Conservation (phyloP, 306 rosid species). For the Quercus rubra region DNA sequence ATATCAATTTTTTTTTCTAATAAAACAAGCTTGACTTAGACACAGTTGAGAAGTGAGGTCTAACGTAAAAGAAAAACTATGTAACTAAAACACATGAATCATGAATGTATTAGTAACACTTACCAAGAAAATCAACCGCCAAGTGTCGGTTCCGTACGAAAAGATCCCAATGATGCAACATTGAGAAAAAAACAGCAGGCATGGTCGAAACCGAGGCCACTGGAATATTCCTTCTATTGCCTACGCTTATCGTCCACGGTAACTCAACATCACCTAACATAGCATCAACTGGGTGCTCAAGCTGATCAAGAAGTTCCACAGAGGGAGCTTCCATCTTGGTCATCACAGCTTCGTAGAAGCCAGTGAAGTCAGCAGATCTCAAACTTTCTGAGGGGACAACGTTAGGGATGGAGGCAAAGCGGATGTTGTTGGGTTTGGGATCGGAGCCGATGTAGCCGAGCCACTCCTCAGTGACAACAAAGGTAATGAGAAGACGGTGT, state of each 20-base stretch:
- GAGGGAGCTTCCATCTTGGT: conserved; percentile 23
- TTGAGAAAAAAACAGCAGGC: conserved; percentile 9
- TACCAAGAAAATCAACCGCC: neutral
- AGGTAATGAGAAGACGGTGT: conserved; percentile 9
- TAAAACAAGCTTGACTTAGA: no score
- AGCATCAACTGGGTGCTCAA: neutral
- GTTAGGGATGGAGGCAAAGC: conserved; percentile 16
- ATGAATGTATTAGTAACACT: neutral
- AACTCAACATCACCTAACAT: conserved; percentile 17
- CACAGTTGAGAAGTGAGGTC: neutral
- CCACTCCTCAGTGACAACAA: conserved; percentile 30
- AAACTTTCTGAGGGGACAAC: conserved; percentile 24
- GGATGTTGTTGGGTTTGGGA: conserved; percentile 2
- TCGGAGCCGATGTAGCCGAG: conserved; percentile 6
- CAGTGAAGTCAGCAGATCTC: neutral
- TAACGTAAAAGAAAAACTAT: neutral
- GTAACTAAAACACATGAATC: neutral
- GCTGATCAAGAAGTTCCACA: conserved; percentile 6
- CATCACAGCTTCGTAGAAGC: conserved; percentile 15
- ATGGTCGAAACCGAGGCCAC: conserved; percentile 16
- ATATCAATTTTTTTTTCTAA: no score
- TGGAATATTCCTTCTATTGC: conserved; percentile 12
- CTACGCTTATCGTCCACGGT: conserved; percentile 11
- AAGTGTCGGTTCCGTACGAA: neutral
- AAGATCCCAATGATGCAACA: neutral